A percentile compares a stretch with the other conserved stretches of the same genome.
Evolutionary conservation across 805 yeast genomes (phyloP).

Genomic region (Kluyveromyces nonfermentans): DNA sequence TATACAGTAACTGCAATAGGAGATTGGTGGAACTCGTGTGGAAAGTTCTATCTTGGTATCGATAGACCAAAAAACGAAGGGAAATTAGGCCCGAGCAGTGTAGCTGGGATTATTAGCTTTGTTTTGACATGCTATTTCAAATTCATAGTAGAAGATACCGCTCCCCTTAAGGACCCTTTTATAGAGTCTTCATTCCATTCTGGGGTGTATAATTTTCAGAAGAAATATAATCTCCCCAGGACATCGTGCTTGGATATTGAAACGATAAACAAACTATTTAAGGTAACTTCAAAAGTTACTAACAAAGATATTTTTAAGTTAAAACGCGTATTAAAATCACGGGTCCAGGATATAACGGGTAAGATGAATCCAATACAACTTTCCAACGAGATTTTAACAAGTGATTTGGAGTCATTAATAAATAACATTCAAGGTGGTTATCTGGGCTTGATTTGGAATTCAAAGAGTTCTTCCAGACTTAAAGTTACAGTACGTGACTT

Average conservation of each 20-base stretch:
- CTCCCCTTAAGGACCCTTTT: slow-evolving; percentile 74
- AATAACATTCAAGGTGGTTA: slow-evolving; percentile 28
- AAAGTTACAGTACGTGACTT: slow-evolving; percentile 8
- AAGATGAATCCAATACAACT: slow-evolving; percentile 28
- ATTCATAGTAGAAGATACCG: slow-evolving; percentile 47
- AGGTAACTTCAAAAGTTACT: slow-evolving; percentile 37
- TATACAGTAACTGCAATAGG: slow-evolving; percentile 62
- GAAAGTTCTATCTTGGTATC: slow-evolving; percentile 30
- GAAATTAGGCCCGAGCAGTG: slow-evolving; percentile 52
- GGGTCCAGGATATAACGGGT: slow-evolving; percentile 57
- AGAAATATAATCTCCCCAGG: slow-evolving; percentile 45
- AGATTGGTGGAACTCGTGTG: slow-evolving; percentile 78
- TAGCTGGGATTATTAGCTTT: slow-evolving; percentile 73
- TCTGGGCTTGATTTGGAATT: slow-evolving; percentile 40
- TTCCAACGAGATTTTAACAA: slow-evolving; percentile 32
- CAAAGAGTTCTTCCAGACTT: slow-evolving; percentile 36
- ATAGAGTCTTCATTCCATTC: slow-evolving; percentile 60
- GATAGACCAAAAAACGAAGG: slow-evolving; percentile 38
- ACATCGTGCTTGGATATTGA: slow-evolving; percentile 47
- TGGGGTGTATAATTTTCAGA: slow-evolving; percentile 71
- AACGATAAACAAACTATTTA: slow-evolving; percentile 42
- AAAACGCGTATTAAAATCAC: slow-evolving; percentile 59
- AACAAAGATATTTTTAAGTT: slow-evolving; percentile 40
- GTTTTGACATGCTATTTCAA: slow-evolving; percentile 57
- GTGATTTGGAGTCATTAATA: slow-evolving; percentile 29